phyloP scores from a whole-genome alignment of 2,329 filamentous ascomycete genomes.

The Talaromyces sp. region DNA sequence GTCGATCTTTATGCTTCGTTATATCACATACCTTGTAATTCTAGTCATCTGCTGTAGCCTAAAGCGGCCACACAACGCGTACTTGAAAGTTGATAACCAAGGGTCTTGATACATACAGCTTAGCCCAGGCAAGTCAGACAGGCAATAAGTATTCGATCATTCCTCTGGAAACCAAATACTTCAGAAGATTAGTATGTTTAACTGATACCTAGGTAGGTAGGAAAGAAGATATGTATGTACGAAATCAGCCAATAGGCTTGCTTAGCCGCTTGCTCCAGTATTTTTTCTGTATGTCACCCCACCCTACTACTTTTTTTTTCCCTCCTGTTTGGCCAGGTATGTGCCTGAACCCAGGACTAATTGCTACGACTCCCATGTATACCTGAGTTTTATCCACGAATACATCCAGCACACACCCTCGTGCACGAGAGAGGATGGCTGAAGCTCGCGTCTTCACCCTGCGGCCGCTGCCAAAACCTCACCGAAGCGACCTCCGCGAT shows the following conservation, averaged over 20 bases:
- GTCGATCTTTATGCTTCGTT: conserved; percentile 3
- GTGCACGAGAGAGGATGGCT: conserved; percentile 31
- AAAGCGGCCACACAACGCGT: not conserved
- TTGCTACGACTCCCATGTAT: not conserved
- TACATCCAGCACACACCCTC: not conserved
- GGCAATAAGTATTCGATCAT: not conserved
- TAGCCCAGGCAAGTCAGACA: not conserved
- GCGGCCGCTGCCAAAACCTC: conserved; percentile 53
- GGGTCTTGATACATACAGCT: not conserved
- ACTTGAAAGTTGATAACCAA: not conserved
- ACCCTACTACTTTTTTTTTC: conserved; percentile 22
- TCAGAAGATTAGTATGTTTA: too few species aligned
- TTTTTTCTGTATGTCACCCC: conserved; percentile 1
- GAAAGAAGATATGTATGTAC: not conserved
- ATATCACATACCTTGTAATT: conserved; percentile 11
- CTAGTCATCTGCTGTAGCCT: conserved; percentile 9
- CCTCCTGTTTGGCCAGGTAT: not conserved
- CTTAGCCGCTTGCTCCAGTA: not conserved
- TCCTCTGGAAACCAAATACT: not conserved
- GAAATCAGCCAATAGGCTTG: conserved; percentile 1
- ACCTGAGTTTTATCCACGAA: not conserved
- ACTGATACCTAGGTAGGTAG: too few species aligned
- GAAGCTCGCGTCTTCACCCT: conserved; percentile 51
- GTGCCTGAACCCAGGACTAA: not conserved
- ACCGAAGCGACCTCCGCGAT: conserved; percentile 52